These are phyloP conservation scores for Leucosporidium yakuticum DNA, from an alignment of 768 basidiomycete species.

Conservation along the genomic window DNA sequence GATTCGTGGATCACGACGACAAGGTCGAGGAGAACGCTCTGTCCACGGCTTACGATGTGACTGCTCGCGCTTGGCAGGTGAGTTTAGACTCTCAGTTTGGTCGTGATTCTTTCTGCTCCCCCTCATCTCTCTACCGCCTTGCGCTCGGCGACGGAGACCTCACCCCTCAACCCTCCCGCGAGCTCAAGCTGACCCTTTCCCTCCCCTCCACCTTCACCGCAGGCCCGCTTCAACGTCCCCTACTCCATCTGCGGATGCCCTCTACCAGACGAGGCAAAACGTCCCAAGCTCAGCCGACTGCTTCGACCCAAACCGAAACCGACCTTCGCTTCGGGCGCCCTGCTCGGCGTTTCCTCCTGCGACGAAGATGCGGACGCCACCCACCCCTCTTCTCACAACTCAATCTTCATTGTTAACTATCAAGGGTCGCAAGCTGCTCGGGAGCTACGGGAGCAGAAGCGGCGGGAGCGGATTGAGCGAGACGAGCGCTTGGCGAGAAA, in stretches of 20 bases:
- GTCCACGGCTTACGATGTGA: slow-evolving; percentile 44
- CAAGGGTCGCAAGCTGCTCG: background rate
- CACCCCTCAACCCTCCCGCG: too few species aligned
- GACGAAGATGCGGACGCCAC: background rate
- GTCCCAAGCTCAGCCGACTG: background rate
- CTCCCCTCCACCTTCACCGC: too few species aligned
- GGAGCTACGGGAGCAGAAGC: background rate
- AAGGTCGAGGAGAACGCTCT: slow-evolving; percentile 51
- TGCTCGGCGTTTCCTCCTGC: background rate
- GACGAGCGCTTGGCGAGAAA: background rate
- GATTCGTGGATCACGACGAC: slow-evolving; percentile 48
- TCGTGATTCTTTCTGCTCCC: too few species aligned
- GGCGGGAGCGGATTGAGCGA: background rate
- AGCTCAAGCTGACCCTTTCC: too few species aligned
- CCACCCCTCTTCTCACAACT: background rate
- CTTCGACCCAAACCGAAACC: background rate
- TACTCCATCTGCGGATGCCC: slow-evolving; percentile 62
- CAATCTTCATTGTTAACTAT: background rate
- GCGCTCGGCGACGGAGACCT: too few species aligned
- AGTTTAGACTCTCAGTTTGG: too few species aligned
- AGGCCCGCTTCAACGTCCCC: slow-evolving; percentile 51
- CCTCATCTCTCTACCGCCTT: too few species aligned
- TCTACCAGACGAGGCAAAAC: slow-evolving; percentile 36
- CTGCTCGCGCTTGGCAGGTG: slow-evolving; percentile 52
- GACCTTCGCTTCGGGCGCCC: background rate